Evolutionary conservation across 1,284 basidiomycete species (phyloP).

Genomic region (Ceratobasidium theobromae): DNA sequence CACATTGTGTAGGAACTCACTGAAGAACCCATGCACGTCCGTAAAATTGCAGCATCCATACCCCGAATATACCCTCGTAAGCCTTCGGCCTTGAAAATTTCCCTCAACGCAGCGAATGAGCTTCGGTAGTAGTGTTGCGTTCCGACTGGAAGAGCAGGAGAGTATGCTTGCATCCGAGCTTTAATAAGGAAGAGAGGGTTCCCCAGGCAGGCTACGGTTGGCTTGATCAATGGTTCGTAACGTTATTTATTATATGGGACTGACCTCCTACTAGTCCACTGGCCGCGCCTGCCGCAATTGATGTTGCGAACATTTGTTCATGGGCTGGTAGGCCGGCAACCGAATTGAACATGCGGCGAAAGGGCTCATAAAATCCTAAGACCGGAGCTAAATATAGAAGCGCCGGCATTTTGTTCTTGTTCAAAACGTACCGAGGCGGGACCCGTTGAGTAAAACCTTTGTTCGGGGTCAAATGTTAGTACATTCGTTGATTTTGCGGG

Average conservation of each 20-base stretch:
- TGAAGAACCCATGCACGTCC: conserved; percentile 92
- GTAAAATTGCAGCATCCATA: conserved; percentile 88
- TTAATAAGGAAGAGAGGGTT: conserved; percentile 97
- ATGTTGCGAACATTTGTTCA: conserved; percentile 71
- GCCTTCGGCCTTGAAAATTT: conserved; percentile 78
- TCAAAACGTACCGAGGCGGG: conserved; percentile 70
- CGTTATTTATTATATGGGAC: conserved; percentile 36
- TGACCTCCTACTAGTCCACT: conserved; percentile 89
- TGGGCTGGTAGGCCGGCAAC: conserved; percentile 63
- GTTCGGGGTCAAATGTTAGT: too few relatives aligned
- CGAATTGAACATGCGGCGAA: conserved; percentile 72
- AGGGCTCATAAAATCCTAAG: conserved; percentile 92
- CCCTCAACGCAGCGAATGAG: conserved; percentile 76
- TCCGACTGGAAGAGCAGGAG: conserved; percentile 90
- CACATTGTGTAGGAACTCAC: conserved; percentile 46
- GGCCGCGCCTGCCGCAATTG: conserved; percentile 80
- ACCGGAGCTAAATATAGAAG: conserved; percentile 8
- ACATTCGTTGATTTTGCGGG: too few relatives aligned
- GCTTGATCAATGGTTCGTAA: conserved; percentile 10
- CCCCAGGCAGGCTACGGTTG: conserved; percentile 70
- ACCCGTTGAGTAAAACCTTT: conserved; percentile 93
- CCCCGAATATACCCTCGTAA: conserved; percentile 82
- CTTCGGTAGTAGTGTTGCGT: conserved; percentile 89
- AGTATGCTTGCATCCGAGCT: conserved; percentile 97
- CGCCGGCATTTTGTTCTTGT: neutral